Conservation (phyloP, 352 stramenopile species). For the Pythium rhizo-oryzae region DNA sequence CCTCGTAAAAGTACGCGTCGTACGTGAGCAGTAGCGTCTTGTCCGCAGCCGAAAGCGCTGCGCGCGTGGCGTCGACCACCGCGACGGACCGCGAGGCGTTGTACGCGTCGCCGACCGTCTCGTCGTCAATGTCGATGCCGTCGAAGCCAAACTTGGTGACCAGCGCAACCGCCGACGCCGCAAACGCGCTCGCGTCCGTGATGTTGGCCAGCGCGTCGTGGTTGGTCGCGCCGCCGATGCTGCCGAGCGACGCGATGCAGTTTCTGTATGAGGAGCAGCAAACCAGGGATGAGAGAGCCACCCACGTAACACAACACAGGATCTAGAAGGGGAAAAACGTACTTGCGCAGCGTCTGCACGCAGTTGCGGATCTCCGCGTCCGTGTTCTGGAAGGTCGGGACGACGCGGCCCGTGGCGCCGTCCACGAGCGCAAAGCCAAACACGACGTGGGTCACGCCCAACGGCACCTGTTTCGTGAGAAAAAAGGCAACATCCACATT, state of each 20-base stretch:
- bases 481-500: slow-evolving; percentile 21
- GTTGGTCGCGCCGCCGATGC: slow-evolving; percentile 75
- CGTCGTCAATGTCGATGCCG: slow-evolving; percentile 76
- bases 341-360: slow-evolving; percentile 54
- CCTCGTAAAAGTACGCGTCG: slow-evolving; percentile 71
- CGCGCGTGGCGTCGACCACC: slow-evolving; percentile 51
- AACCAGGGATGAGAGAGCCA: neutral
- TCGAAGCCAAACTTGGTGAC: slow-evolving; percentile 71
- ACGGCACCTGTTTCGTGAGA: slow-evolving; percentile 38
- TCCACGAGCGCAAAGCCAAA: slow-evolving; percentile 77
- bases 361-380: slow-evolving; percentile 60
- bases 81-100: slow-evolving; percentile 47
- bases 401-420: slow-evolving; percentile 36
- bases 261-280: slow-evolving; percentile 37
- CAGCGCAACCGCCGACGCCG: slow-evolving; percentile 46
- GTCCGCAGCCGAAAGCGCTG: slow-evolving; percentile 38
- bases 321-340: no score
- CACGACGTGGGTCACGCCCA: slow-evolving; percentile 74
- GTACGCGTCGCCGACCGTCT: slow-evolving; percentile 66
- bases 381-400: slow-evolving; percentile 59
- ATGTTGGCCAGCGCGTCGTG: slow-evolving; percentile 60
- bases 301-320: no score
- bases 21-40: slow-evolving; percentile 59
- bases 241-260: slow-evolving; percentile 62
- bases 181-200: slow-evolving; percentile 49